phyloP scores from a whole-genome alignment of 345 rosid genomes.

The Hirschfeldia incana region DNA sequence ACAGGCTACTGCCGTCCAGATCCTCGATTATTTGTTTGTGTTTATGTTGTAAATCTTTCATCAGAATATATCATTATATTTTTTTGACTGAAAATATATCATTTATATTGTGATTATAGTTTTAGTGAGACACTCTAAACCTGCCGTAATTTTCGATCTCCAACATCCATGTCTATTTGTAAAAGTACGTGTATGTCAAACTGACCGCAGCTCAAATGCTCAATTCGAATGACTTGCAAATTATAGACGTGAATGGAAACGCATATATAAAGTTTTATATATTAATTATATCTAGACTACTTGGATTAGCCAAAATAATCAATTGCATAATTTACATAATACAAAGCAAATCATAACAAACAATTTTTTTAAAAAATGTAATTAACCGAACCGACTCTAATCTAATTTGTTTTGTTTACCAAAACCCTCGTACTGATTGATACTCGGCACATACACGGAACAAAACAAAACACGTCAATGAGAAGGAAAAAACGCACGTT shows the following conservation, averaged over 20 bases:
- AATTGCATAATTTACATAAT: not conserved
- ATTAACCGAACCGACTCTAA: not conserved
- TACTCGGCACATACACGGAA: not conserved
- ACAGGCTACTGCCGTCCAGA: not conserved
- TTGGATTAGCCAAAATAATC: not conserved
- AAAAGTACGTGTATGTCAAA: not conserved
- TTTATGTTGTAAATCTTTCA: not conserved
- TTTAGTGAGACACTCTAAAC: not conserved
- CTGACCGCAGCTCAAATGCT: not conserved
- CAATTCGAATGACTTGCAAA: not conserved
- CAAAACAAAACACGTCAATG: conserved; percentile 2
- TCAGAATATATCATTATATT: not conserved
- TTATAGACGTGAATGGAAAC: not conserved
- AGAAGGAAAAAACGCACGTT: conserved; percentile 6
- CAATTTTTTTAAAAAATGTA: too few relatives aligned
- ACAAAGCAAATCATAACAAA: not conserved
- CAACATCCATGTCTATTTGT: not conserved
- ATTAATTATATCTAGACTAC: too few relatives aligned
- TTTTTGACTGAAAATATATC: too few relatives aligned
- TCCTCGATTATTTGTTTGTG: conserved; percentile 1
- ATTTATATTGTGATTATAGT: not conserved
- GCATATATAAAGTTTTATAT: not conserved
- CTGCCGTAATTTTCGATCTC: not conserved
- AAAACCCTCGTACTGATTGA: not conserved
- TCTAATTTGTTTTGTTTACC: not conserved